Base-by-base conservation (phyloP, 2,329 filamentous ascomycete genomes). In the Berkeleyomyces basicola region DNA sequence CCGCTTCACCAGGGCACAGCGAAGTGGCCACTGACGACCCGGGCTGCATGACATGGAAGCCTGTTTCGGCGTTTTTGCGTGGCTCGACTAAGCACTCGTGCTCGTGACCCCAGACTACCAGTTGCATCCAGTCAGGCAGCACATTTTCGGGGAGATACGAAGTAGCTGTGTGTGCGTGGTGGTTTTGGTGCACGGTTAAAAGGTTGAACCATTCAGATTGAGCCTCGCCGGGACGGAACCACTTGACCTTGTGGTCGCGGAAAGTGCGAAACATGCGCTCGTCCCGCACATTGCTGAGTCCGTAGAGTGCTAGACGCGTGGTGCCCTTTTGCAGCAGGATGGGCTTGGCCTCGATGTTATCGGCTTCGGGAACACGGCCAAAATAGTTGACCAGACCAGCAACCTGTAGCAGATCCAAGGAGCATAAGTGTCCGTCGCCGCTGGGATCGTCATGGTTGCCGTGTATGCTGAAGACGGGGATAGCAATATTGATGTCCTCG, bases 381-480 rank as follows among this genome's bases (percentile, higher is more conserved):
- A 93, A 99, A 75, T 97, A 99, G 73, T 99, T 99, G 68, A 99
- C 78, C 11, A 99, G 76, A 0, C 93, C 93, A 0, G 91, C 90
- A 1, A 93, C 86, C 71, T 97, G 90, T 3, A 99, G 79, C 14
- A 99, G 75, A 71, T 99, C 93, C 9, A 99, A 79, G 0, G 92
- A 91, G 66, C 93, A 95, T 67, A 87, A 86, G 71, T 95, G 89
- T 9, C 91, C 93, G 69, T 96, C 91, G 7, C 93, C 93, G n/a
- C 91, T 95, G 0, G 93, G 93, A 71, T 99, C 93, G 70, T 99
- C 93, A 71, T 99, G 93, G 70, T 99, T 99, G 55, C 93, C 93
- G 69, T 99, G 95, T 47, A 99, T 99, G 0, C 92, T 96, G 71
- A 99, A 99, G 37, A 99, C 90, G 0, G 93, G 93, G 63, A 97